phyloP scores from a whole-genome alignment of 225 moss, liverwort and hornwort species.

The Polytrichum formosum region DNA sequence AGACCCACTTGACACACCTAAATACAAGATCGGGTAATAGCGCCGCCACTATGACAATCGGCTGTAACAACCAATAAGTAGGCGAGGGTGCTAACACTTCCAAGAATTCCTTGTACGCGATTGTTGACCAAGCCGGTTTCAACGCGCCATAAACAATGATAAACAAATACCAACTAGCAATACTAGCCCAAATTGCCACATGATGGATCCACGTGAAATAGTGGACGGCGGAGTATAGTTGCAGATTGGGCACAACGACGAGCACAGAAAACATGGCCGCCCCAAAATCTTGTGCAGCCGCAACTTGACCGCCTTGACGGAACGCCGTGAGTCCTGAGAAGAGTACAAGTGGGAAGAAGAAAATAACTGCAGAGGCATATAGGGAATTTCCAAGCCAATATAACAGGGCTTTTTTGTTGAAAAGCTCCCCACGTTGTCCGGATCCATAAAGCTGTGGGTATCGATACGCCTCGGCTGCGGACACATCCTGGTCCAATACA shows the following conservation, averaged over 20 bases:
- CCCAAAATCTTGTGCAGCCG: constrained; percentile 70
- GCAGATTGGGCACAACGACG: constrained; percentile 78
- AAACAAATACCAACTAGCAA: constrained; percentile 70
- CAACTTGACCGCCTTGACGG: constrained; percentile 60
- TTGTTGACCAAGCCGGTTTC: constrained; percentile 30
- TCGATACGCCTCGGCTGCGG: constrained; percentile 41
- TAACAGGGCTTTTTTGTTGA: constrained; percentile 49
- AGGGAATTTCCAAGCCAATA: constrained; percentile 57
- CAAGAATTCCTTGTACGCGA: constrained; percentile 54
- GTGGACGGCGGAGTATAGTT: constrained; percentile 54
- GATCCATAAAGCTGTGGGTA: constrained; percentile 68
- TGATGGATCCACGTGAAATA: constrained; percentile 93
- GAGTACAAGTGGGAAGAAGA: constrained; percentile 68
- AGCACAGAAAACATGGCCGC: constrained; percentile 67
- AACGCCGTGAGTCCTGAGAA: constrained; percentile 53
- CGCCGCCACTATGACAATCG: constrained; percentile 60
- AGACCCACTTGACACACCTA: constrained; percentile 42
- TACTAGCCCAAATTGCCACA: constrained; percentile 67
- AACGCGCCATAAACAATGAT: constrained; percentile 69
- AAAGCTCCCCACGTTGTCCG: constrained; percentile 74
- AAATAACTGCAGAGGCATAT: constrained; percentile 68
- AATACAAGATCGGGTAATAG: constrained; percentile 59
- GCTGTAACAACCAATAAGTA: constrained; percentile 72
- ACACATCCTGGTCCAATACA: constrained; percentile 75
- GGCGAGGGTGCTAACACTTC: constrained; percentile 75